Evolutionary conservation across 2,329 filamentous ascomycete genomes (phyloP), one percentile per base, ranked within the genome.

Genomic region (Neocatenulostroma microsporum): DNA sequence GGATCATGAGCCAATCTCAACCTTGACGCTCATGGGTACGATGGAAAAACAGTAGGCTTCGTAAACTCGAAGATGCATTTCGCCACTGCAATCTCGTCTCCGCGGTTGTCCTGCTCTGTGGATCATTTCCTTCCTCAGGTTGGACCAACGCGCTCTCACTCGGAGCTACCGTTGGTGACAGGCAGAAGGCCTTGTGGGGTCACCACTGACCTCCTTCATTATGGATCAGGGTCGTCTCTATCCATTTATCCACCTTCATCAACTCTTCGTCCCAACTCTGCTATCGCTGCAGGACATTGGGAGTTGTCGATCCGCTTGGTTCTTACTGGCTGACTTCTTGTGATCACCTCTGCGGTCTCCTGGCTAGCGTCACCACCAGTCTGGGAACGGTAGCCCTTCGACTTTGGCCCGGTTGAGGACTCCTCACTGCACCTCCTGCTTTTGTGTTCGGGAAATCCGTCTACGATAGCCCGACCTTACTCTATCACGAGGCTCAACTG

Each of bases 61-160:
- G 20, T 30, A 24, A 34, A 19, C 15, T n/a, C 19, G 19, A 13
- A 36, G 21, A 12, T 13, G 4, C 30, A 17, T 24, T 40, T 31
- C n/a, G 34, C 40, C 40, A 45, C 43, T 15, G 34, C 36, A 40
- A 30, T 26, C 20, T 36, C 34, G 37, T 33, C 26, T 19, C 28
- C 21, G n/a, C 11, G 27, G 13, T 29, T 29, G n/a, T 28, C n/a
- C 8, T 26, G 10, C 10, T 11, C 33, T 14, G 33, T 27, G 33
- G 33, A 36, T 36, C 33, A 27, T 36, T 36, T 28, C 33, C 33
- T 36, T 27, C 33, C 33, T 36, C 17, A 34, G 33, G 33, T 5
- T 36, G 33, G 25, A 9, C 33, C 33, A 36, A 17, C 26, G 18
- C 17, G 19, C 17, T 21, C 15, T 18, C n/a, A n/a, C n/a, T 39